These are phyloP conservation scores for Populus tomentosa DNA, from an alignment of 441 rosid genomes.

Conservation along the genomic window DNA sequence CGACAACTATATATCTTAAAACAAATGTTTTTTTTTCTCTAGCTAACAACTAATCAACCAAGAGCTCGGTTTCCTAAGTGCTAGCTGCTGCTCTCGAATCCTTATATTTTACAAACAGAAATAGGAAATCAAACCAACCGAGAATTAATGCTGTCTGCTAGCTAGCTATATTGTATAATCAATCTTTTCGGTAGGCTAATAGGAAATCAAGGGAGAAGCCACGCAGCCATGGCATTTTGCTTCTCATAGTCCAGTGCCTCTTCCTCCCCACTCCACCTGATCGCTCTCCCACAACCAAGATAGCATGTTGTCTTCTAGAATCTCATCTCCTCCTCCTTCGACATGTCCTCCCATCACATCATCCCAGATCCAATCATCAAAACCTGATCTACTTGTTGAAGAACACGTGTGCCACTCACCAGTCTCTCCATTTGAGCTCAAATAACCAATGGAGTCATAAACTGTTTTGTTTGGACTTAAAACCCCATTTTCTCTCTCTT, in stretches of 20 bases:
- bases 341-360: slow-evolving; percentile 20
- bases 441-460: slow-evolving; percentile 2
- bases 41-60: too few species aligned
- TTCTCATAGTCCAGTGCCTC: slow-evolving; percentile 27
- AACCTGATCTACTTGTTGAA: slow-evolving; percentile 23
- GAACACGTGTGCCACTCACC: slow-evolving; percentile 25
- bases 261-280: slow-evolving; percentile 22
- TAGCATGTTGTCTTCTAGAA: slow-evolving; percentile 6
- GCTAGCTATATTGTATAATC: too few species aligned
- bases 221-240: slow-evolving; percentile 44
- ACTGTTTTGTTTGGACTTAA: background rate
- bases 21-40: too few species aligned
- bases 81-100: too few species aligned
- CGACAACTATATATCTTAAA: too few species aligned
- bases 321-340: background rate
- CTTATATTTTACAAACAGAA: too few species aligned
- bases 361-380: slow-evolving; percentile 54
- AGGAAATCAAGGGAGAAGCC: slow-evolving; percentile 48
- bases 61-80: too few species aligned
- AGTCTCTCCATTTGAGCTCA: slow-evolving; percentile 15
- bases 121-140: too few species aligned
- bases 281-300: slow-evolving; percentile 39
- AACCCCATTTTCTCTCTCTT: background rate
- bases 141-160: too few species aligned
- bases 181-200: too few species aligned